Percentiles rank a stretch among this genome's conserved stretches.
Evolutionary conservation across 805 yeast species (phyloP).

Genomic region (Lipomyces kockii): DNA sequence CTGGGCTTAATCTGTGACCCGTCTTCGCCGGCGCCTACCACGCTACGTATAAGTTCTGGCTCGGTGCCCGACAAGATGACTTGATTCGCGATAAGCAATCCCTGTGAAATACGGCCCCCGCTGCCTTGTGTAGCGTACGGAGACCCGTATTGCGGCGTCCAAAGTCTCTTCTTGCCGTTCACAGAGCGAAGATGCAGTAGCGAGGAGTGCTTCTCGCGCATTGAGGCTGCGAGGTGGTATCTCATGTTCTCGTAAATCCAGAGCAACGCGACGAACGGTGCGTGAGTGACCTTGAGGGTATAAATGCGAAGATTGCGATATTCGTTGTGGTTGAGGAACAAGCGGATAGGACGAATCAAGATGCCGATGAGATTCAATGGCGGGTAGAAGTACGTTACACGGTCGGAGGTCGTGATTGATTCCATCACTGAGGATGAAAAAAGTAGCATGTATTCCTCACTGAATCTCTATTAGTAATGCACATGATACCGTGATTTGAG

Average conservation of each 20-base stretch:
- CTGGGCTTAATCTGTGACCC: not conserved
- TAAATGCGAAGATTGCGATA: constrained; percentile 40
- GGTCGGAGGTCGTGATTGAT: constrained; percentile 43
- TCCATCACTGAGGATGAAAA: constrained; percentile 44
- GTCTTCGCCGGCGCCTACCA: constrained; percentile 9
- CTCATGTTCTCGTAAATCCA: constrained; percentile 38
- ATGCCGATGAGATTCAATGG: constrained; percentile 43
- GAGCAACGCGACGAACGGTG: constrained; percentile 41
- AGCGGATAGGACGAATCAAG: constrained; percentile 41
- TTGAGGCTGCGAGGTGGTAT: constrained; percentile 8
- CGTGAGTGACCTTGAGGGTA: constrained; percentile 42
- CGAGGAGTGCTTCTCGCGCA: constrained; percentile 10
- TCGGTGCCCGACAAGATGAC: constrained; percentile 20
- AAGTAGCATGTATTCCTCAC: constrained; percentile 44
- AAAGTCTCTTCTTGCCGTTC: constrained; percentile 15
- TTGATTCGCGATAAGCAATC: constrained; percentile 27
- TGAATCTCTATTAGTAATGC: not conserved
- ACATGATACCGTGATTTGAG: not conserved
- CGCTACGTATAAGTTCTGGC: constrained; percentile 15
- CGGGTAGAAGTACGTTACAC: constrained; percentile 44
- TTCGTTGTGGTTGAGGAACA: constrained; percentile 37
- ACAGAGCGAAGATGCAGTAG: constrained; percentile 20
- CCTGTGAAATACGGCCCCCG: constrained; percentile 25
- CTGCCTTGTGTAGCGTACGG: not conserved
- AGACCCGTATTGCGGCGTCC: constrained; percentile 17